Evolutionary conservation across 768 basidiomycete genomes (phyloP).

Genomic region (Kockovaella imperatae): DNA sequence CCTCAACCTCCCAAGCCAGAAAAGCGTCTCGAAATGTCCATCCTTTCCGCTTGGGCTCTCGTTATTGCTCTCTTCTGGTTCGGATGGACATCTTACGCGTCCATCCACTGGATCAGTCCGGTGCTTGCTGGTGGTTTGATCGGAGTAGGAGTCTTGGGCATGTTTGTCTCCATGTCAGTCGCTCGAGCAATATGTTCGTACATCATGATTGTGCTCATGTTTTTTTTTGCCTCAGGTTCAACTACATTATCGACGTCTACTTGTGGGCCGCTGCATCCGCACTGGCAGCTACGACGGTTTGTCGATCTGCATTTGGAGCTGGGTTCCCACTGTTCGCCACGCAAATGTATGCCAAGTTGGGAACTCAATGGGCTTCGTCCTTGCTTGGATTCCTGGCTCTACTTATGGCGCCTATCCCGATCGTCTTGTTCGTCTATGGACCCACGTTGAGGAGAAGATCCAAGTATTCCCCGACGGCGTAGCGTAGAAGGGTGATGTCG

Average conservation of each 20-base stretch:
- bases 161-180: constrained; percentile 41
- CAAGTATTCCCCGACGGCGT: constrained; percentile 34
- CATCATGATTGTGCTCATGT: too few species aligned
- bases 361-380: constrained; percentile 45
- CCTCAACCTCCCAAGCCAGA: constrained; percentile 40
- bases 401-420: constrained; percentile 40
- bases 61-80: constrained; percentile 47
- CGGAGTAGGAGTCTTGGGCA: constrained; percentile 36
- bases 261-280: constrained; percentile 47
- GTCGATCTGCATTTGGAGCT: constrained; percentile 39
- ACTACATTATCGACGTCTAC: constrained; percentile 46
- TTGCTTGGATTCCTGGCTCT: constrained; percentile 44
- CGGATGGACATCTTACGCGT: constrained; percentile 46
- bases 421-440: constrained; percentile 37
- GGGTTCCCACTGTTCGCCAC: constrained; percentile 43
- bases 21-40: constrained; percentile 42
- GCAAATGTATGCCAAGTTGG: constrained; percentile 46
- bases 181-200: too few species aligned
- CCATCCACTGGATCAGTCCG: constrained; percentile 43
- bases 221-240: constrained; percentile 29
- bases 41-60: constrained; percentile 41
- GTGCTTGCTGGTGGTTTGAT: constrained; percentile 36
- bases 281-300: constrained; percentile 43
- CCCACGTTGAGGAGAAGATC: constrained; percentile 29
- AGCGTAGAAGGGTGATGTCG: too few species aligned